Evolutionary conservation across 257 asterid species (phyloP), one percentile per base, ranked within the genome.

Genomic region (Scutellaria baicalensis): DNA sequence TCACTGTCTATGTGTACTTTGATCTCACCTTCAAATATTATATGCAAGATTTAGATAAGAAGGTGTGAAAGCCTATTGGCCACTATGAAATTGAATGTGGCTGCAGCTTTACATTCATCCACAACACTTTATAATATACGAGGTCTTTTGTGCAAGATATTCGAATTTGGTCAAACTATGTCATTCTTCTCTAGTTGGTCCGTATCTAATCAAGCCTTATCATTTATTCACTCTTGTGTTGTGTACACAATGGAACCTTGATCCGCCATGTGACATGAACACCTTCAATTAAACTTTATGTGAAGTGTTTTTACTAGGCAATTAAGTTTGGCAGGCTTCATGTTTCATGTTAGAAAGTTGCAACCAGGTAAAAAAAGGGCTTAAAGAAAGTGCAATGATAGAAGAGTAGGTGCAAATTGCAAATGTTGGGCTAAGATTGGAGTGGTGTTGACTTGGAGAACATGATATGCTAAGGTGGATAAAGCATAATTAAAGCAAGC

Each of bases 1-100:
- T 72, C 36, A 44, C 60, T 56, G 66, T 63, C 18, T 72, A 33
- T 72, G 45, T 68, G 79, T 72, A 64, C 83, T 81, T 79, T 58
- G 78, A 77, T 57, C 71, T 61, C 33, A 44, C 68, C 52, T 61
- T 57, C 38, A 57, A 64, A 67, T 49, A 36, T 57, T 55, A 31
- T 36, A 64, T 67, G 63, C 56, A 47, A 66, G 59, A 27, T 27
- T 27, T 27, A 27, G 33, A 57, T 64, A 68, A 69, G 77, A 76
- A 70, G 64, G 59, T 45, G 62, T 66, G 59, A 67, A 75, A 70
- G 18, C 64, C 68, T 66, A 59, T 14, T 63, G 59, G 11, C 72
- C 80, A 72, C 68, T 64, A 59, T 45, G 49, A 12, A 12, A 59
- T 45, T 9, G 9, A 11, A 23, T 50, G 57, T 16, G 8, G 14